Evolutionary conservation across 179 eudicot species (phyloP), one percentile per base, ranked within the genome.

Genomic region (Amaranthus tricolor): DNA sequence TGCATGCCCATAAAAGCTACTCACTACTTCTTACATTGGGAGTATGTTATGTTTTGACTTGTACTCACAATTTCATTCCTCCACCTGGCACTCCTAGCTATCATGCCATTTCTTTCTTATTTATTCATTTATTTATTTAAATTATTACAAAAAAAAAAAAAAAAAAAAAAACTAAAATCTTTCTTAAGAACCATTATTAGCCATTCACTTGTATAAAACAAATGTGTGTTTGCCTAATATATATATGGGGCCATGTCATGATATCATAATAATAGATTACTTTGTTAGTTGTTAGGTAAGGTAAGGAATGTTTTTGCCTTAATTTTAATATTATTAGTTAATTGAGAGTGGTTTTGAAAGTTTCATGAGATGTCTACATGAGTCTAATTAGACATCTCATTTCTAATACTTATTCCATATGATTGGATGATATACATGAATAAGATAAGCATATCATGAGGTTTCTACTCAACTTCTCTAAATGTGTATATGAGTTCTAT

Each of bases 31-130:
- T 71, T 58, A 57, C 66, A 45, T 71, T 71, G 74, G 74, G 64
- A 57, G 62, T 58, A 71, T 58, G 74, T 58, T 58, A 71, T 58
- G 74, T 58, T 59, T 71, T 71, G 74, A 71, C 66, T 71, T 71
- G 66, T 71, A 45, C 55, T 48, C 47, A 14, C 19, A 66, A 71
- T 71, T 71, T 56, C 58, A 59, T 58, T 57, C 74, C 21, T 71
- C 74, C 74, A 59, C 74, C 65, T 71, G 74, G 66, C 55, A 45
- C 66, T 47, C 45, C 53, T 71, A 31, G 3, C 40, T 31, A 58
- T 59, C 74, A 47, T 66, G 64, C 74, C 66, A 71, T 71, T 71
- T 71, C 19, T 71, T 71, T 57, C 57, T 6, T 65, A 21, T 68
- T 53, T 20, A 11, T 7, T 45, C 51, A 0, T 21, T 7, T 19